A percentile compares a stretch with the other conserved stretches of the same genome.
Conservation (phyloP, 176 grass and related monocot species). For the Musa schizocarpa region DNA sequence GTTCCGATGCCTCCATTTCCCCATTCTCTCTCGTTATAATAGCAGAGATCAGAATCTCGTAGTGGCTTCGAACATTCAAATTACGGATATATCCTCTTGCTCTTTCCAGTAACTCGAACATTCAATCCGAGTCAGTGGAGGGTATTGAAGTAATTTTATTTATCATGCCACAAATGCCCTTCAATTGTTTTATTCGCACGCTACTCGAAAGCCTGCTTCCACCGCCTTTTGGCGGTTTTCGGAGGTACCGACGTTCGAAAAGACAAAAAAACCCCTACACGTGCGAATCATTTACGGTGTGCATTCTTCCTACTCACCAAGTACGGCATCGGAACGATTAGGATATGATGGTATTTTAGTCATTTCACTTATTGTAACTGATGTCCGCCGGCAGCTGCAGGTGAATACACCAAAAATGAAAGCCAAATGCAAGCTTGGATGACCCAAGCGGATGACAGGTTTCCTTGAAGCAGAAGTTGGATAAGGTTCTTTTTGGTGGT, state of each 20-base stretch:
- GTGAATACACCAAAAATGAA: background rate
- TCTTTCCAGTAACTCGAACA: background rate
- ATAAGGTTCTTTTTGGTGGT: background rate
- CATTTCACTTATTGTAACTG: background rate
- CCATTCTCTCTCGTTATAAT: background rate
- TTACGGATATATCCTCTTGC: background rate
- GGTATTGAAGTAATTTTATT: background rate
- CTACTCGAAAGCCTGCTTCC: background rate
- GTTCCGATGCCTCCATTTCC: background rate
- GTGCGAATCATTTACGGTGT: background rate
- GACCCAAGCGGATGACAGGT: background rate
- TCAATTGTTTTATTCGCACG: background rate
- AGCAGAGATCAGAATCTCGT: background rate
- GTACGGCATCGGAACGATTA: too few species aligned
- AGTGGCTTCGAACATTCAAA: background rate
- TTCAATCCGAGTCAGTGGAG: background rate
- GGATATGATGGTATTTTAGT: background rate
- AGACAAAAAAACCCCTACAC: background rate
- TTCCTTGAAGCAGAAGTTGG: background rate
- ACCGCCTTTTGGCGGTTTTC: too few species aligned
- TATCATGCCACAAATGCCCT: background rate
- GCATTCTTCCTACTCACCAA: too few species aligned
- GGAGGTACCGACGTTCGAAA: background rate
- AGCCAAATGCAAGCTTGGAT: background rate
- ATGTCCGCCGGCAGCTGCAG: background rate